These are phyloP conservation scores for Collybia nuda DNA, from an alignment of 768 basidiomycete species.

Conservation along the genomic window DNA sequence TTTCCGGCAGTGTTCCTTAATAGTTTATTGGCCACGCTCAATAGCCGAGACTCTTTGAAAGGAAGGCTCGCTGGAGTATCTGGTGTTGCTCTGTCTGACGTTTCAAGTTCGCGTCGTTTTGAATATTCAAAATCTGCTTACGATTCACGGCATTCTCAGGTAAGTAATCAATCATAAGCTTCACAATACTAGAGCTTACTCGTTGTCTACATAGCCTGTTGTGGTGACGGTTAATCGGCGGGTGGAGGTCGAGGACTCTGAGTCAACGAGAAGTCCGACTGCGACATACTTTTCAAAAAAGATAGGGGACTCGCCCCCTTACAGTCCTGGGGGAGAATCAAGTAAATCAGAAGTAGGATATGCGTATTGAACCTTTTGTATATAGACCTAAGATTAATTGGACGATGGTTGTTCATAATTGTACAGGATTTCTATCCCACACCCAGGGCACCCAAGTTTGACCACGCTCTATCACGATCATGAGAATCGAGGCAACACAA, in stretches of 20 bases:
- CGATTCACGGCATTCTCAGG: constrained; percentile 1
- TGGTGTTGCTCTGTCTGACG: constrained; percentile 9
- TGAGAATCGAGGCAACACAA: too few species aligned
- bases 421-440: too few species aligned
- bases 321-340: too few species aligned
- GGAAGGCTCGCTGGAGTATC: constrained; percentile 17
- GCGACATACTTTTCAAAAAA: too few species aligned
- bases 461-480: too few species aligned
- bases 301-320: too few species aligned
- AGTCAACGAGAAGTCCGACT: too few species aligned
- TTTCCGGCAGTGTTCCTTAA: constrained; percentile 26
- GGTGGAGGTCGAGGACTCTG: not conserved
- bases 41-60: constrained; percentile 21
- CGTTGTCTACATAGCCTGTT: constrained; percentile 7
- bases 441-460: too few species aligned
- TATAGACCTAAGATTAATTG: too few species aligned
- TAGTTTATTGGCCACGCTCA: constrained; percentile 31
- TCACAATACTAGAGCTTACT: not conserved
- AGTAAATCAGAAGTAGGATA: too few species aligned
- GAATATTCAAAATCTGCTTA: not conserved
- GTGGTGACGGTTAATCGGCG: constrained; percentile 15
- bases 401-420: too few species aligned
- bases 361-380: too few species aligned
- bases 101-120: not conserved
- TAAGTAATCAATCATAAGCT: not conserved